phyloP scores from a whole-genome alignment of 768 basidiomycete genomes.

The Thelephora ganbajun region DNA sequence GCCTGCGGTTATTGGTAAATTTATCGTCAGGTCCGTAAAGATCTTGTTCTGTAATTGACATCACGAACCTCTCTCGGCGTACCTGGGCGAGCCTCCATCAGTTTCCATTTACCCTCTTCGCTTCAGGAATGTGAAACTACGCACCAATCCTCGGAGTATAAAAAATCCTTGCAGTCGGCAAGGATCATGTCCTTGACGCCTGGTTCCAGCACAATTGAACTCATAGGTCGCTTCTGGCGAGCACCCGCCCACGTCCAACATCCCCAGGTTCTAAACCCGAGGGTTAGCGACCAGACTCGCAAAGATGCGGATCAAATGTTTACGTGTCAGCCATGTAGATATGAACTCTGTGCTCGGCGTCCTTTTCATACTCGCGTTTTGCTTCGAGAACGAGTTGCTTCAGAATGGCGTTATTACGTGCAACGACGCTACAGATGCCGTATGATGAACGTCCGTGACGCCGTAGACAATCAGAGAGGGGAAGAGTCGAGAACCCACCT shows the following conservation, averaged over 20 bases:
- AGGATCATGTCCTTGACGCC: conserved; percentile 87
- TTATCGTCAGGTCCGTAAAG: neutral
- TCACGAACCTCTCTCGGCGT: conserved; percentile 71
- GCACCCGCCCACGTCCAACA: conserved; percentile 87
- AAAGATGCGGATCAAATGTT: conserved; percentile 18
- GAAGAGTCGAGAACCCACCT: conserved; percentile 31
- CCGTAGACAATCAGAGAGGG: conserved; percentile 9
- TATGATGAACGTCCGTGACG: conserved; percentile 2
- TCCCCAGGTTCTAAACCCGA: conserved; percentile 38
- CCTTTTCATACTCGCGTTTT: conserved; percentile 81
- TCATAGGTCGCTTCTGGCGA: conserved; percentile 80
- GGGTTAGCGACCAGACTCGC: conserved; percentile 4
- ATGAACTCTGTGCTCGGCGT: conserved; percentile 81
- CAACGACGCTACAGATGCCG: conserved; percentile 48
- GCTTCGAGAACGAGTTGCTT: conserved; percentile 81
- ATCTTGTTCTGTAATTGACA: conserved; percentile 5
- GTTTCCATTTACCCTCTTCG: conserved; percentile 6
- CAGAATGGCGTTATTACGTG: conserved; percentile 76
- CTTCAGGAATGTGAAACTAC: conserved; percentile 17
- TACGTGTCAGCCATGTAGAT: conserved; percentile 85
- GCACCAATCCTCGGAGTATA: conserved; percentile 75
- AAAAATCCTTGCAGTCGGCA: conserved; percentile 75
- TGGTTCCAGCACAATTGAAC: conserved; percentile 82
- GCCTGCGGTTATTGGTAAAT: conserved; percentile 26
- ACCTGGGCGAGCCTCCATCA: conserved; percentile 34